Conservation (phyloP, 768 basidiomycete genomes). For the Daedaleopsis nitida region DNA sequence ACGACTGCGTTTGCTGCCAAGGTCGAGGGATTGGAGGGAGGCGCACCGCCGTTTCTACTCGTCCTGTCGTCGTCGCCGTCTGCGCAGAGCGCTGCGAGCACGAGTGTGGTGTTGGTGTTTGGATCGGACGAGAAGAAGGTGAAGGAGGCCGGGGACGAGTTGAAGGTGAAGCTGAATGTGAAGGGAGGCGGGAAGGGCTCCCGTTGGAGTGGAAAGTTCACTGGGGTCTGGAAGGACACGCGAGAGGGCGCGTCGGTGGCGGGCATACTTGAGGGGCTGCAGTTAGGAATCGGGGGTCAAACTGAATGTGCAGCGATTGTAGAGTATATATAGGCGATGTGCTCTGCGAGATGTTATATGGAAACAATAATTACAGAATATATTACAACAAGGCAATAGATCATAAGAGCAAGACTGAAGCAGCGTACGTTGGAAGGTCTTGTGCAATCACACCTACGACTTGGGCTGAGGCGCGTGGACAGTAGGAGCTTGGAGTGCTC, state of each 20-base stretch:
- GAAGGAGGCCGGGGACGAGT: conserved; percentile 55
- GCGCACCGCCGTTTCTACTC: conserved; percentile 42
- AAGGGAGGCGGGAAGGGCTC: conserved; percentile 81
- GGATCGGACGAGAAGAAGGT: conserved; percentile 63
- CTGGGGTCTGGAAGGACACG: conserved; percentile 60
- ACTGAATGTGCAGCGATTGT: too few species aligned
- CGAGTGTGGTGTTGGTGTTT: conserved; percentile 59
- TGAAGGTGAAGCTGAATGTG: conserved; percentile 58
- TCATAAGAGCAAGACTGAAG: background rate
- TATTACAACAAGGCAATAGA: conserved; percentile 9
- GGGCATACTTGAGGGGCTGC: conserved; percentile 35
- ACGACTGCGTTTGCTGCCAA: conserved; percentile 43
- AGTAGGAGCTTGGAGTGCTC: conserved; percentile 3
- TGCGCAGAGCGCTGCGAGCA: conserved; percentile 49
- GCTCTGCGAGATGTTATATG: conserved; percentile 2
- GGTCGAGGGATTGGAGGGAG: conserved; percentile 20
- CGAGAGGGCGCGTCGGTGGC: conserved; percentile 45
- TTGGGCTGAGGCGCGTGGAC: conserved; percentile 6
- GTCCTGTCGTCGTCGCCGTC: conserved; percentile 66
- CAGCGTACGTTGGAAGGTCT: background rate
- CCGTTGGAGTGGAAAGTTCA: conserved; percentile 76
- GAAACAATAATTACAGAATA: conserved; percentile 17
- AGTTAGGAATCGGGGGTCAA: conserved; percentile 5
- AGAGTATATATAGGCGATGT: background rate
- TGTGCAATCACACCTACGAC: background rate